phyloP scores from a whole-genome alignment of 257 asterid species.

The Capsicum pubescens region DNA sequence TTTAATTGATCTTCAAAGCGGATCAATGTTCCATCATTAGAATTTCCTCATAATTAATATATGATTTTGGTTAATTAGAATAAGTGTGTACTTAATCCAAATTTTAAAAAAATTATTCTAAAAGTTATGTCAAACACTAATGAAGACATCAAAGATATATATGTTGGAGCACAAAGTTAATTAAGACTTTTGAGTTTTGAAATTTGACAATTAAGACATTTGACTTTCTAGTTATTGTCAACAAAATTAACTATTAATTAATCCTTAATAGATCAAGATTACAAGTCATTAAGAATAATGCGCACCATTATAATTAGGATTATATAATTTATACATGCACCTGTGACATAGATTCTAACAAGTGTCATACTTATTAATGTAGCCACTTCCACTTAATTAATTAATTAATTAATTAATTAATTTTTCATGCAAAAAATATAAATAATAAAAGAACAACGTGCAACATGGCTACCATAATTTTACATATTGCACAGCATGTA shows the following conservation, averaged over 20 bases:
- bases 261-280: constrained; percentile 17
- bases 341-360: constrained; percentile 17
- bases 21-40: not conserved
- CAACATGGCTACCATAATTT: constrained; percentile 18
- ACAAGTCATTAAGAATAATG: constrained; percentile 23
- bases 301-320: constrained; percentile 21
- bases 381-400: not conserved
- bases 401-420: not conserved
- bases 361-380: not conserved
- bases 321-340: constrained; percentile 21
- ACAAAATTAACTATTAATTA: constrained; percentile 1
- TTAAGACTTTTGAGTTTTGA: constrained; percentile 14
- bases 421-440: constrained; percentile 23
- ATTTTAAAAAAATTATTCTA: not conserved
- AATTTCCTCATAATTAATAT: not conserved
- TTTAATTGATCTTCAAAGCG: no score
- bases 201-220: not conserved
- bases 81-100: not conserved
- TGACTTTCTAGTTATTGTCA: not conserved
- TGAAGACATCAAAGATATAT: not conserved
- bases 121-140: not conserved
- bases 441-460: constrained; percentile 10
- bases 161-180: constrained; percentile 9
- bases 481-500: constrained; percentile 27
- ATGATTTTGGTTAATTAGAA: not conserved